Evolutionary conservation across 495 filamentous ascomycete genomes (phyloP).

Genomic region (Lepidopterella palustris): DNA sequence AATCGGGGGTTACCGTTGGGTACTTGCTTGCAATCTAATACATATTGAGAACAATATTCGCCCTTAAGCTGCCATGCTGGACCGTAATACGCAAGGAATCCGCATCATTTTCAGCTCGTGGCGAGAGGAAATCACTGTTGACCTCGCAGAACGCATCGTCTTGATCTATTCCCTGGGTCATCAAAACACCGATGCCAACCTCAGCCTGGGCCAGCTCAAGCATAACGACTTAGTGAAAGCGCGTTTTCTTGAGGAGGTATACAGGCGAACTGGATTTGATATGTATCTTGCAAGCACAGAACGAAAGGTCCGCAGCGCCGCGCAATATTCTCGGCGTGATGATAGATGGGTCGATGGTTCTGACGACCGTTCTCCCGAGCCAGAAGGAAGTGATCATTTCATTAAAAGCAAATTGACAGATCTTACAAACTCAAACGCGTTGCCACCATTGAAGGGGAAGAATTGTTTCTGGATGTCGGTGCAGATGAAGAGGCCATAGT

Average conservation of each 20-base stretch:
- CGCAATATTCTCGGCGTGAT: not conserved
- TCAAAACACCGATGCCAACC: constrained; percentile 43
- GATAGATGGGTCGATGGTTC: not conserved
- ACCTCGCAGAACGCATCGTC: too few species aligned
- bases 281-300: not conserved
- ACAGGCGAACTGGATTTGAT: constrained; percentile 31
- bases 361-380: not conserved
- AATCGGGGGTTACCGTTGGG: too few species aligned
- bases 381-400: not conserved
- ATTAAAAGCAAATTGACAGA: not conserved
- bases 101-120: too few species aligned
- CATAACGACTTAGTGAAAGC: constrained; percentile 34
- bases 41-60: too few species aligned
- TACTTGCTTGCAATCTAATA: too few species aligned
- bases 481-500: not conserved
- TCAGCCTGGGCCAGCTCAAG: constrained; percentile 40
- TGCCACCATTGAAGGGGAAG: not conserved
- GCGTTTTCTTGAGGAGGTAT: constrained; percentile 31
- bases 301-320: not conserved
- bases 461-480: not conserved
- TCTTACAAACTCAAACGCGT: not conserved
- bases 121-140: too few species aligned
- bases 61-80: too few species aligned
- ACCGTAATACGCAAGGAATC: too few species aligned
- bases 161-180: constrained; percentile 45